These are phyloP conservation scores for Acanthamoeba rhysodes DNA, from an alignment of 208 protist species.

Conservation along the genomic window DNA sequence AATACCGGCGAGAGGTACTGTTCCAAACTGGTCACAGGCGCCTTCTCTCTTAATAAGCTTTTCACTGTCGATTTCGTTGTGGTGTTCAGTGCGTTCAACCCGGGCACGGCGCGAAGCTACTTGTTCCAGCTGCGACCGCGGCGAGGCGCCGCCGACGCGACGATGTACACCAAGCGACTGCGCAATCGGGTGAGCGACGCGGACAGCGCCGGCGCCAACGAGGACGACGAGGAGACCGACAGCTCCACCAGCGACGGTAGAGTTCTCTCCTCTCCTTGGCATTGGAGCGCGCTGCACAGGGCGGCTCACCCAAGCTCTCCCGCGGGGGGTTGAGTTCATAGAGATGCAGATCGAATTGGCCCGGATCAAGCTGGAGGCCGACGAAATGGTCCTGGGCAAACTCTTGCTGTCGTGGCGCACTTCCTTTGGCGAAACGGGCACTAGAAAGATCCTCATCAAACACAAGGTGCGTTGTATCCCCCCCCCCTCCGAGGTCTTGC, in stretches of 20 bases:
- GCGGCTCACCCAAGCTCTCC: not conserved
- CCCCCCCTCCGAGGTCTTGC: not conserved
- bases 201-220: not conserved
- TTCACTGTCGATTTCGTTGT: not conserved
- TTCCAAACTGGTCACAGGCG: not conserved
- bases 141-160: not conserved
- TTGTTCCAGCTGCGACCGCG: slow-evolving; percentile 50
- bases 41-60: not conserved
- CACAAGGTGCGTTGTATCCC: not conserved
- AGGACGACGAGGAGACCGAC: slow-evolving; percentile 34
- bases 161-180: not conserved
- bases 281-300: no score
- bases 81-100: not conserved
- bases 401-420: slow-evolving; percentile 33
- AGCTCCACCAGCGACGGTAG: slow-evolving; percentile 44
- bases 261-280: no score
- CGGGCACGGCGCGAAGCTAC: not conserved
- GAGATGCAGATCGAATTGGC: slow-evolving; percentile 56
- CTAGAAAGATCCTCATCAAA: slow-evolving; percentile 25
- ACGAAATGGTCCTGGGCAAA: slow-evolving; percentile 10
- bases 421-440: not conserved
- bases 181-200: not conserved
- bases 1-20: slow-evolving; percentile 16
- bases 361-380: slow-evolving; percentile 26
- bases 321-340: not conserved